Evolutionary conservation across 225 moss, liverwort and hornwort species (phyloP).

Genomic region (Anthoceros angustus): DNA sequence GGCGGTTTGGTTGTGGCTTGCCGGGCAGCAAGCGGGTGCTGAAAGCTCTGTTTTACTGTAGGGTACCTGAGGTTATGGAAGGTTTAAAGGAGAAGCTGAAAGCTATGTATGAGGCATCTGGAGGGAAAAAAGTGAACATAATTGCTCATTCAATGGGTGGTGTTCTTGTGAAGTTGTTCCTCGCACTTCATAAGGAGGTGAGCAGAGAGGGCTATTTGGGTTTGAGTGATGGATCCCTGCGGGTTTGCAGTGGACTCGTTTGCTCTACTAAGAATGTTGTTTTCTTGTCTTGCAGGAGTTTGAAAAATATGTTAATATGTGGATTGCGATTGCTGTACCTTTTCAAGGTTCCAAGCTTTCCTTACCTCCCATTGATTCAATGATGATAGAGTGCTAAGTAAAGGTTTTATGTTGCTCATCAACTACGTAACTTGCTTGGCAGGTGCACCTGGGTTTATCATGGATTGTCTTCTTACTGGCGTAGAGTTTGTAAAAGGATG

Average conservation of each 20-base stretch:
- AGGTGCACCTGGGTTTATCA: conserved; percentile 94
- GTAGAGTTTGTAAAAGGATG: conserved; percentile 98
- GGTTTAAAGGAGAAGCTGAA: conserved; percentile 60
- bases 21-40: neutral
- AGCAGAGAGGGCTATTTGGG: too few species aligned
- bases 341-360: conserved; percentile 49
- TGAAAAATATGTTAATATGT: conserved; percentile 77
- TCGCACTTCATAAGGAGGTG: conserved; percentile 74
- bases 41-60: conserved; percentile 10
- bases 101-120: conserved; percentile 57
- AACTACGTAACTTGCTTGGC: conserved; percentile 4
- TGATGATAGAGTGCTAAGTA: too few species aligned
- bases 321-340: conserved; percentile 88
- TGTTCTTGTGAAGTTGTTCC: conserved; percentile 60
- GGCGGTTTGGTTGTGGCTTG: neutral
- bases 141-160: conserved; percentile 97
- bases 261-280: neutral
- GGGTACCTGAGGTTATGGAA: conserved; percentile 88
- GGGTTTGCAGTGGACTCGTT: neutral
- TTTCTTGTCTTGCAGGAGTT: conserved; percentile 41
- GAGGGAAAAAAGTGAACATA: conserved; percentile 78
- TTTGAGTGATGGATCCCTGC: neutral
- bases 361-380: too few species aligned
- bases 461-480: conserved; percentile 87
- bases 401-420: neutral